Percentiles rank a stretch among this genome's conserved stretches.
phyloP scores from a whole-genome alignment of 192 early-diverging fungal species.

The Spizellomyces punctatus region DNA sequence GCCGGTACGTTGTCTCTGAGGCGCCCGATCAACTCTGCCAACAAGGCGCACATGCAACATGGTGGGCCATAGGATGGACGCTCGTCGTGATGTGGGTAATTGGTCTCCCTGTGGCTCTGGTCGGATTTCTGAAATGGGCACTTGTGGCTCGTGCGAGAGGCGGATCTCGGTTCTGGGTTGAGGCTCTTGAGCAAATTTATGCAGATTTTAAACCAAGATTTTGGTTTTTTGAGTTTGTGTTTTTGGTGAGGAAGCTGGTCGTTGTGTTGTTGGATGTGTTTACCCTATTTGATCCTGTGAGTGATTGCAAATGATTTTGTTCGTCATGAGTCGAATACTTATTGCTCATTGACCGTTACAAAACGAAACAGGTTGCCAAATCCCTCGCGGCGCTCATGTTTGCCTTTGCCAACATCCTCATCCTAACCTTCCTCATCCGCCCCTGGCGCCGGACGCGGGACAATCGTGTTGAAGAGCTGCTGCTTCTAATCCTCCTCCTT shows the following conservation, averaged over 20 bases:
- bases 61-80: constrained; percentile 19
- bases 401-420: constrained; percentile 13
- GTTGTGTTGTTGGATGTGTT: constrained; percentile 22
- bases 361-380: constrained; percentile 14
- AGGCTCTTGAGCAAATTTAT: constrained; percentile 22
- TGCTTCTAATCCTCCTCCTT: constrained; percentile 18
- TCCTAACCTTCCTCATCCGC: constrained; percentile 14
- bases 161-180: constrained; percentile 17
- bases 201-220: constrained; percentile 24
- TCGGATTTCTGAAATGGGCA: constrained; percentile 26
- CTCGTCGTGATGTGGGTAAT: constrained; percentile 18
- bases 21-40: constrained; percentile 23
- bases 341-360: background rate
- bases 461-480: constrained; percentile 20
- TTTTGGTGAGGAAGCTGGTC: constrained; percentile 16
- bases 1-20: constrained; percentile 18
- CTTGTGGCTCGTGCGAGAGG: constrained; percentile 10
- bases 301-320: background rate
- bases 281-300: constrained; percentile 23
- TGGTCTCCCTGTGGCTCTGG: constrained; percentile 12
- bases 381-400: constrained; percentile 12
- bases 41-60: constrained; percentile 10
- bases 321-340: background rate
- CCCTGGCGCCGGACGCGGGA: constrained; percentile 23
- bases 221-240: constrained; percentile 28